These are phyloP conservation scores for Vicia faba DNA, from an alignment of 306 rosid genomes.

Conservation along the genomic window DNA sequence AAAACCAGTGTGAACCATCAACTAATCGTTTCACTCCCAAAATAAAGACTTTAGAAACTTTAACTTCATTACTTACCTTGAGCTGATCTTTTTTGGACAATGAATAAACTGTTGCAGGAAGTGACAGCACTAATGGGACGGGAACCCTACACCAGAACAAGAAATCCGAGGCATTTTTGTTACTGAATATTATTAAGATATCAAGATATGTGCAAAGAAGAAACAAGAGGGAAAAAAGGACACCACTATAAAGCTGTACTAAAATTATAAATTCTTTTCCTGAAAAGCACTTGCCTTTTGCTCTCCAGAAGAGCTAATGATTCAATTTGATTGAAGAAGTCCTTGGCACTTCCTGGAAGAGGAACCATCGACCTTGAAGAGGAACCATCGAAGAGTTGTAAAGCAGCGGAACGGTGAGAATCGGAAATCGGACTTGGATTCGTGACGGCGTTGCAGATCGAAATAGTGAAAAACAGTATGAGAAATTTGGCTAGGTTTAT, in stretches of 20 bases:
- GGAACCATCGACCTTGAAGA: too few species aligned
- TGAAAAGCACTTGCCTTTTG: conserved; percentile 61
- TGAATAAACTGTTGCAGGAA: conserved; percentile 84
- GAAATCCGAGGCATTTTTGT: conserved; percentile 19
- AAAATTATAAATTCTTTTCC: conserved; percentile 9
- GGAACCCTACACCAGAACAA: conserved; percentile 61
- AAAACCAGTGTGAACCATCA: too few species aligned
- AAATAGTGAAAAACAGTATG: too few species aligned
- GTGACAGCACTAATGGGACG: conserved; percentile 78
- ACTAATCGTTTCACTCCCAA: conserved; percentile 14
- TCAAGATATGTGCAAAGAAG: conserved; percentile 1
- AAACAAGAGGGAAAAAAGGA: not conserved
- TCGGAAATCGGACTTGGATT: too few species aligned
- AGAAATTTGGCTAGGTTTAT: too few species aligned
- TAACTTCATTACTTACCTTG: conserved; percentile 59
- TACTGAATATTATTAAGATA: conserved; percentile 14
- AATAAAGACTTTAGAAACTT: conserved; percentile 10
- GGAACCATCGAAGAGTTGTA: too few species aligned
- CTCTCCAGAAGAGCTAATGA: conserved; percentile 79
- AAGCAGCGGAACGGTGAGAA: too few species aligned
- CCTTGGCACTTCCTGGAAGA: conserved; percentile 89
- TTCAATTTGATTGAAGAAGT: conserved; percentile 86
- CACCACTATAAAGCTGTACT: conserved; percentile 16
- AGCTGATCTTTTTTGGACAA: conserved; percentile 72
- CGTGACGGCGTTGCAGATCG: too few species aligned